Percentiles rank a stretch among this genome's conserved stretches.
phyloP scores from a whole-genome alignment of 1,284 basidiomycete genomes.

The Irpex rosettiformis region DNA sequence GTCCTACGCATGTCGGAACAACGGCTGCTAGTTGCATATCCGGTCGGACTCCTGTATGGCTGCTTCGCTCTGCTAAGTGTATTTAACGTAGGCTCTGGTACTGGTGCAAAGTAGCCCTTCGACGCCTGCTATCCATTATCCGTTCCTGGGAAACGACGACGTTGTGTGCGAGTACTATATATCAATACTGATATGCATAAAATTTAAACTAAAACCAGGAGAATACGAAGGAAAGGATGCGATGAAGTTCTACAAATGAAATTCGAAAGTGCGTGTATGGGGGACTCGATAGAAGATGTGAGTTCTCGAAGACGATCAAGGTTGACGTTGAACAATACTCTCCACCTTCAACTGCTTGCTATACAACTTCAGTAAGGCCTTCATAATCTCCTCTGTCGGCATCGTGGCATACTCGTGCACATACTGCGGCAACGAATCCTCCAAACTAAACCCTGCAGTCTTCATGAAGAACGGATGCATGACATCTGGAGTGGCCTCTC shows the following conservation, averaged over 20 bases:
- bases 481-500: conserved; percentile 84
- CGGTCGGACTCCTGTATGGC: conserved; percentile 87
- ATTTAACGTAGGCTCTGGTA: conserved; percentile 49
- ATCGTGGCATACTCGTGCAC: conserved; percentile 84
- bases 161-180: neutral
- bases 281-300: neutral
- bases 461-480: conserved; percentile 87
- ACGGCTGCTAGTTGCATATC: conserved; percentile 90
- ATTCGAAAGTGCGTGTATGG: too few species aligned
- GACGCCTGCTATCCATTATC: conserved; percentile 2
- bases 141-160: neutral
- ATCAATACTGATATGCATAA: conserved; percentile 5
- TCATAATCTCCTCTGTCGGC: conserved; percentile 84
- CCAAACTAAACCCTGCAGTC: conserved; percentile 76
- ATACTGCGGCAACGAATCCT: conserved; percentile 79
- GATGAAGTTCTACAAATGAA: too few species aligned
- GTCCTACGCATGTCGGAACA: conserved; percentile 94
- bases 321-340: conserved; percentile 4
- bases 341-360: conserved; percentile 60
- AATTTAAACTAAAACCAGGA: neutral
- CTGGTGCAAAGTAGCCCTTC: conserved; percentile 20
- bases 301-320: neutral
- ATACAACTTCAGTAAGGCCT: conserved; percentile 75
- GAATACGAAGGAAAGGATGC: neutral
- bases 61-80: conserved; percentile 90